phyloP scores from a whole-genome alignment of 2,329 filamentous ascomycete species.

The Aspergillus pseudoterreus region DNA sequence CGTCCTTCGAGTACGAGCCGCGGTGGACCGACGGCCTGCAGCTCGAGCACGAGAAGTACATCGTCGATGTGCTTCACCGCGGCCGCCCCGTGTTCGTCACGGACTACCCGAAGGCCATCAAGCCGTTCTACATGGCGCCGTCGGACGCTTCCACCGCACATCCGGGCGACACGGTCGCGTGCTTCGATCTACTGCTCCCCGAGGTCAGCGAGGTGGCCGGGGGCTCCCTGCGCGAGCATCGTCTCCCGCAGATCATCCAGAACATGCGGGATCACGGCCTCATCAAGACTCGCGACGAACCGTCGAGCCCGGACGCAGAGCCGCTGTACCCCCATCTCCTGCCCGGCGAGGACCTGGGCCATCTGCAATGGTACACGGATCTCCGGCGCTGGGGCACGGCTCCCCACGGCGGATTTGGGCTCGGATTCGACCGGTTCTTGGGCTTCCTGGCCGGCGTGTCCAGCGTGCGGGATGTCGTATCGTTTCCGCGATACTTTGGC shows the following conservation, averaged over 20 bases:
- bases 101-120: slow-evolving; percentile 81
- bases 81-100: slow-evolving; percentile 81
- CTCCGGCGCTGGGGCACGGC: slow-evolving; percentile 86
- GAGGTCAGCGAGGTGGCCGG: slow-evolving; percentile 83
- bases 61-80: slow-evolving; percentile 65
- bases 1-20: slow-evolving; percentile 64
- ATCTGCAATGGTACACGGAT: slow-evolving; percentile 81
- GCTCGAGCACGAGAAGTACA: slow-evolving; percentile 87
- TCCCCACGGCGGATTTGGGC: slow-evolving; percentile 84
- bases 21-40: slow-evolving; percentile 72
- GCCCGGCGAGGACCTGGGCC: slow-evolving; percentile 41
- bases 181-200: slow-evolving; percentile 85
- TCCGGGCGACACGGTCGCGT: slow-evolving; percentile 64
- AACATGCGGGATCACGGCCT: slow-evolving; percentile 70
- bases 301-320: background rate
- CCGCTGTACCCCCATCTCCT: slow-evolving; percentile 33
- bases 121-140: slow-evolving; percentile 86
- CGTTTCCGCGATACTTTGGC: slow-evolving; percentile 71
- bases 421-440: slow-evolving; percentile 84
- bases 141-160: slow-evolving; percentile 29
- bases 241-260: slow-evolving; percentile 61
- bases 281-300: slow-evolving; percentile 28
- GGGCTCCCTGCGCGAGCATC: slow-evolving; percentile 84
- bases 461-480: slow-evolving; percentile 79
- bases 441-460: slow-evolving; percentile 77